Evolutionary conservation across 1,284 basidiomycete species (phyloP).

Genomic region (Fomitopsis pinicola): DNA sequence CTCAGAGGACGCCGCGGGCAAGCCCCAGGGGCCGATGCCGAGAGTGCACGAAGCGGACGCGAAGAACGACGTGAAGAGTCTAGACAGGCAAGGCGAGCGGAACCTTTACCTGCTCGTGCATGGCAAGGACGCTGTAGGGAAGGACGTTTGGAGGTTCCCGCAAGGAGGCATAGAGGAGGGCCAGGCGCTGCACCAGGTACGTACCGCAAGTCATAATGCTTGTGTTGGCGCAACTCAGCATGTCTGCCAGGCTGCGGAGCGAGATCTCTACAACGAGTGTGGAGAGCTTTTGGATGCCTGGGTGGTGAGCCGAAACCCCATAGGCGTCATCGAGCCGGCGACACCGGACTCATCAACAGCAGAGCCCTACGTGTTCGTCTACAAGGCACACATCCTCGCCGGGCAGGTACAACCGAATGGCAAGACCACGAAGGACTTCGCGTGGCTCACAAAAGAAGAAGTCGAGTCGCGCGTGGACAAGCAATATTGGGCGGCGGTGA

Average conservation of each 20-base stretch:
- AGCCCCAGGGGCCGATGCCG: constrained; percentile 56
- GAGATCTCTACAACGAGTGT: constrained; percentile 62
- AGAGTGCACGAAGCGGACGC: constrained; percentile 62
- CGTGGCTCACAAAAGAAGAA: constrained; percentile 90
- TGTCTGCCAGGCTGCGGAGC: constrained; percentile 55
- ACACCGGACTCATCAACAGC: constrained; percentile 13
- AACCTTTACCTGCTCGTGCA: constrained; percentile 85
- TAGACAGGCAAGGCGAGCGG: constrained; percentile 80
- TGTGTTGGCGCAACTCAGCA: background rate
- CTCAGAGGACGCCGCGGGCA: constrained; percentile 44
- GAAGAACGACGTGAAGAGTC: constrained; percentile 59
- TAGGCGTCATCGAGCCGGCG: constrained; percentile 60
- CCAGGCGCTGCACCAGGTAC: constrained; percentile 69
- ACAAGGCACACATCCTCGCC: constrained; percentile 79
- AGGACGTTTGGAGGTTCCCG: constrained; percentile 78
- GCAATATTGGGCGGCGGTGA: constrained; percentile 73
- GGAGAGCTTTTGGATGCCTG: constrained; percentile 78
- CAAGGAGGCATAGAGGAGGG: constrained; percentile 58
- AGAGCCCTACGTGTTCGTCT: constrained; percentile 57
- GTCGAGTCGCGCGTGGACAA: constrained; percentile 59
- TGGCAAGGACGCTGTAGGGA: constrained; percentile 41
- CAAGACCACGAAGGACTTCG: constrained; percentile 65
- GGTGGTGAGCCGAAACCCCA: constrained; percentile 73
- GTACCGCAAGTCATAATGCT: background rate
- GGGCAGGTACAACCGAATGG: constrained; percentile 63